phyloP scores from a whole-genome alignment of 2,329 filamentous ascomycete genomes.

The Aspergillus sp. region DNA sequence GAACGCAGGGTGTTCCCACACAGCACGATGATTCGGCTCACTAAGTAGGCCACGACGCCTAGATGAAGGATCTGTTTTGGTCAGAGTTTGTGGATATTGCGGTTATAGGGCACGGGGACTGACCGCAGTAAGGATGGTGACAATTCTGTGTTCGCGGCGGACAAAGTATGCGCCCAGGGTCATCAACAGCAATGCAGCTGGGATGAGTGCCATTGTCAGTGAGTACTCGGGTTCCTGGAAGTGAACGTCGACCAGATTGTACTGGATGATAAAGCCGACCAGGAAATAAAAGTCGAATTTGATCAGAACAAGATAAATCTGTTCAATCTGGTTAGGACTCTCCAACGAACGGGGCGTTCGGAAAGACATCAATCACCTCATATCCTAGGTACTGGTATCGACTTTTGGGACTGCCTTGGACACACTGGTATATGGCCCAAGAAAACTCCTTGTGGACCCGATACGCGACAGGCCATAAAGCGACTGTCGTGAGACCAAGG shows the following conservation, averaged over 20 bases:
- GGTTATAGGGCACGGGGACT: not conserved
- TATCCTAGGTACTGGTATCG: slow-evolving; percentile 10
- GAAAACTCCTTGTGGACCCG: slow-evolving; percentile 16
- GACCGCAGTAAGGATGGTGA: not conserved
- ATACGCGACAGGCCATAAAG: slow-evolving; percentile 12
- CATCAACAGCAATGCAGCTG: slow-evolving; percentile 13
- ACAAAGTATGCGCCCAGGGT: slow-evolving; percentile 6
- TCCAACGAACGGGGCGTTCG: too few species aligned
- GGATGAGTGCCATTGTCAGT: slow-evolving; percentile 16
- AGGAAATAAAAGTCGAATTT: slow-evolving; percentile 18
- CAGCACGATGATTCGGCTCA: slow-evolving; percentile 2
- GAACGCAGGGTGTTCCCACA: not conserved
- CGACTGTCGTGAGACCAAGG: slow-evolving; percentile 10
- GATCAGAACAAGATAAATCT: slow-evolving; percentile 17
- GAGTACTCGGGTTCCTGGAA: slow-evolving; percentile 18
- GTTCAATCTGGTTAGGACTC: too few species aligned
- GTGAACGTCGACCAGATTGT: slow-evolving; percentile 18
- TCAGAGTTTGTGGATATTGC: not conserved
- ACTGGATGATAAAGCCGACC: slow-evolving; percentile 19
- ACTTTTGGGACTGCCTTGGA: slow-evolving; percentile 12
- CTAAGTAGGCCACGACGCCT: not conserved
- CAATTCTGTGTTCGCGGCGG: not conserved
- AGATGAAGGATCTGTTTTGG: not conserved
- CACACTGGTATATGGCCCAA: slow-evolving; percentile 17
- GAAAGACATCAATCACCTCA: not conserved